A percentile compares a stretch with the other conserved stretches of the same genome.
These are phyloP conservation scores for Gloeopeniophorella convolvens DNA, from an alignment of 768 basidiomycete species.

Conservation along the genomic window DNA sequence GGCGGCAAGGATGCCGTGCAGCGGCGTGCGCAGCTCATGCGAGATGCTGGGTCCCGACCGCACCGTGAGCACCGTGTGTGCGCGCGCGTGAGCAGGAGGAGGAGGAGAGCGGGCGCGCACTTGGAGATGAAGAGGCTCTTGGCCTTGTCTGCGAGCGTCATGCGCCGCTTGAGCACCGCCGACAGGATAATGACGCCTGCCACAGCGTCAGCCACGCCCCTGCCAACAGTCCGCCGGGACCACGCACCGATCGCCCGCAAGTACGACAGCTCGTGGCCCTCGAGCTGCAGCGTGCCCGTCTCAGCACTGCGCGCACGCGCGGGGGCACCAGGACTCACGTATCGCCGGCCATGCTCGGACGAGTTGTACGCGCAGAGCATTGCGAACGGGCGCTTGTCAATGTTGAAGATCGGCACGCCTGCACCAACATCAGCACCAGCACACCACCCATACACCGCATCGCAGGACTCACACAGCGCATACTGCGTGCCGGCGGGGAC, in stretches of 20 bases:
- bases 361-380: slow-evolving; percentile 89
- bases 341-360: slow-evolving; percentile 71
- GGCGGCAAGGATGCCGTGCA: slow-evolving; percentile 92
- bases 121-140: slow-evolving; percentile 91
- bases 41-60: too few species aligned
- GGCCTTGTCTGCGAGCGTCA: slow-evolving; percentile 92
- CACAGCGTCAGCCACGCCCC: not conserved
- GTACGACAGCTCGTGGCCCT: slow-evolving; percentile 88
- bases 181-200: slow-evolving; percentile 86
- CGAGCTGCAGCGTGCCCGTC: slow-evolving; percentile 43
- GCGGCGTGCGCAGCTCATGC: slow-evolving; percentile 83
- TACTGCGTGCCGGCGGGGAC: slow-evolving; percentile 79
- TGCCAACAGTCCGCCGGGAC: not conserved
- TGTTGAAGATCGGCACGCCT: slow-evolving; percentile 91
- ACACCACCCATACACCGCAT: not conserved
- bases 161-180: slow-evolving; percentile 84
- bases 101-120: slow-evolving; percentile 33
- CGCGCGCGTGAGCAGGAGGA: too few species aligned
- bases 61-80: too few species aligned
- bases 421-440: slow-evolving; percentile 8
- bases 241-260: slow-evolving; percentile 74
- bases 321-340: slow-evolving; percentile 40
- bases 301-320: not conserved
- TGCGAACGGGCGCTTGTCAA: slow-evolving; percentile 89
- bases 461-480: slow-evolving; percentile 60